Conservation (phyloP, 441 rosid genomes). For the Lepidium campestre region DNA sequence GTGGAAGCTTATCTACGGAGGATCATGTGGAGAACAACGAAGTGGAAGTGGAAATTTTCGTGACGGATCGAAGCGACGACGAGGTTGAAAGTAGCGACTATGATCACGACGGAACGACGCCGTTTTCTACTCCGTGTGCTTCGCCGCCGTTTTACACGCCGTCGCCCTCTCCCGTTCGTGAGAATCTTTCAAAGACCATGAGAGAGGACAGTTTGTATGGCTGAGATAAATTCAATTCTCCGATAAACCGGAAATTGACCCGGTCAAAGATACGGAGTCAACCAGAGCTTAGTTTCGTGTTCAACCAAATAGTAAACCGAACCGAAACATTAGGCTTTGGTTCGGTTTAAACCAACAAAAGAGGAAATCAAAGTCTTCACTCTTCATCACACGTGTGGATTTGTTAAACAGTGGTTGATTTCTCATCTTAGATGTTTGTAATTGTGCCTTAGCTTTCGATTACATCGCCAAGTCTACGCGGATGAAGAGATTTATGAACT, state of each 20-base stretch:
- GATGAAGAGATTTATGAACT: not conserved
- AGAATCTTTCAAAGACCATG: not conserved
- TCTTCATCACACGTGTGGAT: not conserved
- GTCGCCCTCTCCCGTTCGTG: slow-evolving; percentile 58
- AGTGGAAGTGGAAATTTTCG: not conserved
- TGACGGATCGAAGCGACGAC: not conserved
- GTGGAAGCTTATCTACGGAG: slow-evolving; percentile 1
- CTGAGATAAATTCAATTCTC: not conserved
- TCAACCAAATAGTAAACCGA: not conserved
- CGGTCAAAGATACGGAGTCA: slow-evolving; percentile 11
- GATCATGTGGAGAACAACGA: slow-evolving; percentile 17
- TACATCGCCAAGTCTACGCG: not conserved
- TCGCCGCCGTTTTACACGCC: slow-evolving; percentile 73
- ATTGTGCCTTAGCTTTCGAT: not conserved
- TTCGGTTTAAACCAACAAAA: not conserved
- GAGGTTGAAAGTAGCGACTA: slow-evolving; percentile 3
- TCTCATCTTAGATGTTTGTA: not conserved
- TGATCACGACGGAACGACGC: slow-evolving; percentile 36
- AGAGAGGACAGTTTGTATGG: not conserved
- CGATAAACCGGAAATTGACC: not conserved
- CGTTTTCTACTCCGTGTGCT: slow-evolving; percentile 63
- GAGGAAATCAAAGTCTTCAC: not conserved
- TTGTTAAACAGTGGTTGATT: not conserved
- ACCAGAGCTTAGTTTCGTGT: not conserved
- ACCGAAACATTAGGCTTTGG: not conserved